Conservation (phyloP, 805 yeast species). For the Hanseniaspora vineae region DNA sequence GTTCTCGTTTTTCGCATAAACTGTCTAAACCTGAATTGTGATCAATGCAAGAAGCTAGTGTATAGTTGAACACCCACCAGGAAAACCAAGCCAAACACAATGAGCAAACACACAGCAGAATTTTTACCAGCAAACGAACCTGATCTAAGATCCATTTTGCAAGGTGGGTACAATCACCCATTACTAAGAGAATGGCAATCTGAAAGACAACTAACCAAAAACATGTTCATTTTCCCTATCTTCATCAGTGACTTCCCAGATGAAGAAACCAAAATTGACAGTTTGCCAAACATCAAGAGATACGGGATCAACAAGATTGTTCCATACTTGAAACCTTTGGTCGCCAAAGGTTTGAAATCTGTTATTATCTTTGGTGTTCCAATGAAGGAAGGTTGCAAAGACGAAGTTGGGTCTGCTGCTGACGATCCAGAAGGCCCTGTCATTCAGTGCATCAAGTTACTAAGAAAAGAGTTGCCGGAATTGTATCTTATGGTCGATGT, state of each 20-base stretch:
- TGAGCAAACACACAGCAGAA: conserved; percentile 46
- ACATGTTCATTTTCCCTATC: conserved; percentile 85
- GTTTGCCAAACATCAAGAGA: conserved; percentile 81
- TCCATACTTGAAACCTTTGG: conserved; percentile 56
- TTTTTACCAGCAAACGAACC: conserved; percentile 47
- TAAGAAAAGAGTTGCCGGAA: conserved; percentile 59
- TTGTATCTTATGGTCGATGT: conserved; percentile 88
- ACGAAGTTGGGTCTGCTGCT: conserved; percentile 73
- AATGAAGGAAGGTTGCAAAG: conserved; percentile 60
- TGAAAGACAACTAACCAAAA: conserved; percentile 70
- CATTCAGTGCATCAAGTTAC: conserved; percentile 57
- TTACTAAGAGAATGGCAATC: conserved; percentile 83
- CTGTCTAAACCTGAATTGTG: too few species aligned
- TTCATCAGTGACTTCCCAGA: conserved; percentile 74
- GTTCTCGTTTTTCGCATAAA: too few species aligned
- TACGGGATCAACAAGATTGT: conserved; percentile 71
- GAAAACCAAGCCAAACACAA: not conserved
- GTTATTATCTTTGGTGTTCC: conserved; percentile 93
- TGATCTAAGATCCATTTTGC: conserved; percentile 60
- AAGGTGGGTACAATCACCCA: conserved; percentile 93
- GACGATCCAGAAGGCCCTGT: conserved; percentile 97
- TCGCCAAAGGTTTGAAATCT: conserved; percentile 69
- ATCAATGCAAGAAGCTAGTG: too few species aligned
- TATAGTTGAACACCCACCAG: too few species aligned
- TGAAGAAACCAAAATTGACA: conserved; percentile 59